Conservation (phyloP, 2,329 filamentous ascomycete species). For the Colletotrichum orbiculare region DNA sequence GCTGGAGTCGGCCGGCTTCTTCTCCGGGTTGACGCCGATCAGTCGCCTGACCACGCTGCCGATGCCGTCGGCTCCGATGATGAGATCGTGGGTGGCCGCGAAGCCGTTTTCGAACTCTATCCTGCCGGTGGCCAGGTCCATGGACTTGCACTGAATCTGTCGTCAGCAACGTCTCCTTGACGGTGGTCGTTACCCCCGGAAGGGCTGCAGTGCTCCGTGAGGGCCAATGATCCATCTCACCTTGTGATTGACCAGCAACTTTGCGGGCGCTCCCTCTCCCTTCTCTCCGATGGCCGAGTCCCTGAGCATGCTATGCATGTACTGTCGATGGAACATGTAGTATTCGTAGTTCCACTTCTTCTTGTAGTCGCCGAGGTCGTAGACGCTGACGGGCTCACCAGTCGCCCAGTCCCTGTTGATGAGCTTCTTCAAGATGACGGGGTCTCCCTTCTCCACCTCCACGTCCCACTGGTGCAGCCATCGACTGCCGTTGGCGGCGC, state of each 20-base stretch:
- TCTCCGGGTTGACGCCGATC: constrained; percentile 71
- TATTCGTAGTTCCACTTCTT: constrained; percentile 72
- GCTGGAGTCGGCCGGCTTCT: constrained; percentile 67
- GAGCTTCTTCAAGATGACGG: constrained; percentile 72
- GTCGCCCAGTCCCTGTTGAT: constrained; percentile 79
- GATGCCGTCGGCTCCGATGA: constrained; percentile 75
- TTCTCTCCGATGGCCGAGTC: constrained; percentile 64
- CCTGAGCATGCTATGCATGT: constrained; percentile 76
- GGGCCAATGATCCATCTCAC: constrained; percentile 43
- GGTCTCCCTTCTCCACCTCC: constrained; percentile 71
- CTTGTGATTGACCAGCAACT: constrained; percentile 66
- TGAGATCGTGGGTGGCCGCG: constrained; percentile 64
- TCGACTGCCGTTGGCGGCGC: constrained; percentile 75
- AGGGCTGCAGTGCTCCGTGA: too few species aligned
- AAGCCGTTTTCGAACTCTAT: constrained; percentile 66
- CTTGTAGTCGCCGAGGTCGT: constrained; percentile 73
- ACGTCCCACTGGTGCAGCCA: constrained; percentile 78
- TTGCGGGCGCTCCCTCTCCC: constrained; percentile 64
- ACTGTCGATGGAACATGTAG: constrained; percentile 76
- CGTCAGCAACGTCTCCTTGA: neutral
- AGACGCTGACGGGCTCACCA: constrained; percentile 72
- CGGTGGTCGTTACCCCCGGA: too few species aligned
- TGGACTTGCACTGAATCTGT: constrained; percentile 52
- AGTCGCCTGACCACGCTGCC: constrained; percentile 72
- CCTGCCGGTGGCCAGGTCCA: constrained; percentile 62